Percentiles rank a stretch among this genome's conserved stretches.
phyloP scores from a whole-genome alignment of 1,284 basidiomycete genomes.

The Athelia psychrophila region DNA sequence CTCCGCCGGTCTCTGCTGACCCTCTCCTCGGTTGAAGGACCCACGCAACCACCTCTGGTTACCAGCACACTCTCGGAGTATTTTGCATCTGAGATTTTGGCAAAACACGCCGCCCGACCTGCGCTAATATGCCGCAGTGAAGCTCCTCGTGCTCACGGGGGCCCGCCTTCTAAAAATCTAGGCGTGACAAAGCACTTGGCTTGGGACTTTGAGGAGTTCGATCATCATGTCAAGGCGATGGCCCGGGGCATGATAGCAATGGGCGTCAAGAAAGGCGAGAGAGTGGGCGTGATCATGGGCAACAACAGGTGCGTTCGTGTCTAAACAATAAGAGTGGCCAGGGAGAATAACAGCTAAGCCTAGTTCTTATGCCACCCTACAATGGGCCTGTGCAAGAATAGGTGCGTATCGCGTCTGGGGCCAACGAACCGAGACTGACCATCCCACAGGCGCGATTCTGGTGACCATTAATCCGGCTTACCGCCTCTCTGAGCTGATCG shows the following conservation, averaged over 20 bases:
- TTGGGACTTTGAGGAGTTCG: conserved; percentile 76
- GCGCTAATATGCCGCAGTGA: conserved; percentile 71
- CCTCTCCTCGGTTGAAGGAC: conserved; percentile 56
- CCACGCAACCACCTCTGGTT: conserved; percentile 57
- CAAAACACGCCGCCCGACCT: conserved; percentile 45
- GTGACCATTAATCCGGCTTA: conserved; percentile 86
- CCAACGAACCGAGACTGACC: background rate
- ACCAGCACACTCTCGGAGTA: conserved; percentile 61
- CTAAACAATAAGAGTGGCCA: background rate
- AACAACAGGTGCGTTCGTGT: conserved; percentile 62
- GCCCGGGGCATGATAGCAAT: conserved; percentile 68
- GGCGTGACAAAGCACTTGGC: conserved; percentile 50
- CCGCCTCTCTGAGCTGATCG: conserved; percentile 67
- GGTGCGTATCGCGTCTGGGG: conserved; percentile 22
- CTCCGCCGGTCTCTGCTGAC: conserved; percentile 18
- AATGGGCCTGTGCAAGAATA: conserved; percentile 81
- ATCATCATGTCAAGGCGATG: conserved; percentile 63
- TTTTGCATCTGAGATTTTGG: conserved; percentile 56
- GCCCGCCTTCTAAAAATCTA: conserved; percentile 50
- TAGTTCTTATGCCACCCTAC: conserved; percentile 76
- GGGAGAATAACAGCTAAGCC: conserved; percentile 3
- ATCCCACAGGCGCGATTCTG: conserved; percentile 53
- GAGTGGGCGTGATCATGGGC: conserved; percentile 82
- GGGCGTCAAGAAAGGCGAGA: conserved; percentile 75
- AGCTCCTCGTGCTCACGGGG: conserved; percentile 53